phyloP scores from a whole-genome alignment of 1,139 yeast genomes.

The Blastobotrys persicus region DNA sequence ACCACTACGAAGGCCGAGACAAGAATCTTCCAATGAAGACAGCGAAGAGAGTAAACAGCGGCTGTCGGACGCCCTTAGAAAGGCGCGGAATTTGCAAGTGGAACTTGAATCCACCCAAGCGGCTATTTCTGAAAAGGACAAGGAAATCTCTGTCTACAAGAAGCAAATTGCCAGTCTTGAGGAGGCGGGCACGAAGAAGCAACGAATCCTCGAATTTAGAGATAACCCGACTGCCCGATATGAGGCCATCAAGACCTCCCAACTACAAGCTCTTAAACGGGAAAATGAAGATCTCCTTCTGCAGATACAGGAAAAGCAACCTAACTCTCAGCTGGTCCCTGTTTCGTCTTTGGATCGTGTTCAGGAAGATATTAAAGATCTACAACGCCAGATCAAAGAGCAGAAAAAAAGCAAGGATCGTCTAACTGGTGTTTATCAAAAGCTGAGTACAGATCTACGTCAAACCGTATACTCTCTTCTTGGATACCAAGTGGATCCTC shows the following conservation, averaged over 20 bases:
- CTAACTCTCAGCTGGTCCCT: constrained; percentile 45
- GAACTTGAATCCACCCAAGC: constrained; percentile 28
- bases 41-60: constrained; percentile 39
- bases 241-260: constrained; percentile 58
- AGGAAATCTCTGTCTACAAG: constrained; percentile 32
- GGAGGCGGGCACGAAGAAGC: constrained; percentile 37
- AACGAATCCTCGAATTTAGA: constrained; percentile 59
- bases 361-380: constrained; percentile 50
- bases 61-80: constrained; percentile 36
- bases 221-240: constrained; percentile 66
- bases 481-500: constrained; percentile 73
- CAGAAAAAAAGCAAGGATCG: constrained; percentile 58
- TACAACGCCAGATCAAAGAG: constrained; percentile 51
- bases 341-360: constrained; percentile 63
- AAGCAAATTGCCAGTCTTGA: constrained; percentile 45
- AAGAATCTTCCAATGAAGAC: constrained; percentile 8
- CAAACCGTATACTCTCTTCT: constrained; percentile 65
- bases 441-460: constrained; percentile 71
- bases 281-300: constrained; percentile 61
- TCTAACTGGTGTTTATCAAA: constrained; percentile 61
- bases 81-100: constrained; percentile 32
- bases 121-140: constrained; percentile 25
- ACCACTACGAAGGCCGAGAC: constrained; percentile 26
- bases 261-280: constrained; percentile 49
- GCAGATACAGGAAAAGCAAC: constrained; percentile 22